These are phyloP conservation scores for Aegilops speltoides DNA, from an alignment of 176 grass and related monocot genomes.

Conservation along the genomic window DNA sequence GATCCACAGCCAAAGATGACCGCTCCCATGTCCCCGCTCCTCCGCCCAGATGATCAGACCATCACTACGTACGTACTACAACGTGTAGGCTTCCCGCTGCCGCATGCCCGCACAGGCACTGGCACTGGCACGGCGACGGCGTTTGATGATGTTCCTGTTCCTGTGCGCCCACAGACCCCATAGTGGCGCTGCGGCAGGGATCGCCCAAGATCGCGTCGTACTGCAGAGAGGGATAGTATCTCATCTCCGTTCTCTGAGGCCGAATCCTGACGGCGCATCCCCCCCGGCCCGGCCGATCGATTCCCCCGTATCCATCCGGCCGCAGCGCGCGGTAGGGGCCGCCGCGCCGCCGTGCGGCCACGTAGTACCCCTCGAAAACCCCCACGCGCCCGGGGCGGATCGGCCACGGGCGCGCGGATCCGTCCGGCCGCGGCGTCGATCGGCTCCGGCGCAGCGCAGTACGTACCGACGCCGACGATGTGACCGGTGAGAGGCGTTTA, in stretches of 20 bases:
- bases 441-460: neutral
- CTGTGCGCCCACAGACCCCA: slow-evolving; percentile 26
- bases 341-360: slow-evolving; percentile 31
- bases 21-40: neutral
- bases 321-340: slow-evolving; percentile 35
- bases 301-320: neutral
- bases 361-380: slow-evolving; percentile 1
- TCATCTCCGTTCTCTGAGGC: neutral
- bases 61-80: neutral
- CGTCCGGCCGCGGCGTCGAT: slow-evolving; percentile 9
- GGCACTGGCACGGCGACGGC: neutral
- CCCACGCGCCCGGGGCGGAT: neutral
- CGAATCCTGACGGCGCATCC: neutral
- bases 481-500: neutral
- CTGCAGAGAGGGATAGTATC: neutral
- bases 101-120: no score
- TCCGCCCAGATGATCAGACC: neutral
- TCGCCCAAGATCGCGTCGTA: slow-evolving; percentile 40
- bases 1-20: neutral
- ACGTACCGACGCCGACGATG: neutral
- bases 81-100: no score
- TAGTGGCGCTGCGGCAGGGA: neutral
- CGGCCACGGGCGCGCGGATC: slow-evolving; percentile 5
- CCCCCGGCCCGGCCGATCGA: neutral
- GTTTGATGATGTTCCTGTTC: neutral